Conservation (phyloP, 208 protist genomes). For the Angomonas ambiguus region DNA sequence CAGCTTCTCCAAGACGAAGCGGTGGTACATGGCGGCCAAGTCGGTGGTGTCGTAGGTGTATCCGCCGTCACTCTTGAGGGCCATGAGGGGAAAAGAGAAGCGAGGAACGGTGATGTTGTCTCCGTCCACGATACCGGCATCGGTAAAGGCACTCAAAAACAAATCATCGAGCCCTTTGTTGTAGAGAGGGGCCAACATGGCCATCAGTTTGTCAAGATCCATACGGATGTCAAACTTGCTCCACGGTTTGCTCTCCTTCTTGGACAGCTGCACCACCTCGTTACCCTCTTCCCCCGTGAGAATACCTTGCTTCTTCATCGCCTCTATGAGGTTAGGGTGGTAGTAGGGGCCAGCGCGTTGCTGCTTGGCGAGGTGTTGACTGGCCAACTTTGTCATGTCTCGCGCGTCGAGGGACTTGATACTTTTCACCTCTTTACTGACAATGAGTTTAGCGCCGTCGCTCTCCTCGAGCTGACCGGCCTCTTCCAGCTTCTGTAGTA, state of each 20-base stretch:
- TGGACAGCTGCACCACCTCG: conserved; percentile 74
- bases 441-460: conserved; percentile 87
- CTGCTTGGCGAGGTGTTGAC: conserved; percentile 57
- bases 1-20: conserved; percentile 81
- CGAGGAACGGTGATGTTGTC: conserved; percentile 76
- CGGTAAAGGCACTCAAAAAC: conserved; percentile 73
- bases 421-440: conserved; percentile 62
- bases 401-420: conserved; percentile 61
- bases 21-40: conserved; percentile 87
- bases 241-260: conserved; percentile 88
- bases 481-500: conserved; percentile 77
- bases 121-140: conserved; percentile 55
- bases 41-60: conserved; percentile 95
- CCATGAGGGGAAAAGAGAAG: conserved; percentile 93
- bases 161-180: conserved; percentile 67
- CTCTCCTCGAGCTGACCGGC: conserved; percentile 70
- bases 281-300: conserved; percentile 65
- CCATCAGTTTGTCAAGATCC: conserved; percentile 82
- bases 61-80: conserved; percentile 94
- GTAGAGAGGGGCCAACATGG: conserved; percentile 67
- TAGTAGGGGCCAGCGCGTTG: conserved; percentile 49
- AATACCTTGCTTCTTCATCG: conserved; percentile 72
- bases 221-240: conserved; percentile 76
- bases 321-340: conserved; percentile 73
- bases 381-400: conserved; percentile 81